Evolutionary conservation across 73 alveolate genomes (phyloP).

Genomic region (Paramecium biaurelia): DNA sequence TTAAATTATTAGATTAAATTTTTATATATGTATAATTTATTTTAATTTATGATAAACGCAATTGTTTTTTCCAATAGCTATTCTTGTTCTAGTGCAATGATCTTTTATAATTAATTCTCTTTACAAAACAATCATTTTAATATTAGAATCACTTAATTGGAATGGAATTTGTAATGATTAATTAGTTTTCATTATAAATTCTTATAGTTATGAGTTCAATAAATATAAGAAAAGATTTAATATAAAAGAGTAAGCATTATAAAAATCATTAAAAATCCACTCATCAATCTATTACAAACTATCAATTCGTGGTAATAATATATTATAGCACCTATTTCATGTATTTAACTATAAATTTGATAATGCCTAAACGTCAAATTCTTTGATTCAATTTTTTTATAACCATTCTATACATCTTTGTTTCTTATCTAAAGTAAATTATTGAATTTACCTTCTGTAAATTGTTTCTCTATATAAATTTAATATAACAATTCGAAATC

Average conservation of each 20-base stretch:
- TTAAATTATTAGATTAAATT: neutral
- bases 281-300: neutral
- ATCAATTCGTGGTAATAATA: neutral
- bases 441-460: neutral
- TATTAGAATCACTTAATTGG: neutral
- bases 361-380: neutral
- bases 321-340: too few relatives aligned
- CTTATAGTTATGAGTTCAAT: neutral
- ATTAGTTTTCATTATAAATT: neutral
- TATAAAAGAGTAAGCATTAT: neutral
- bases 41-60: neutral
- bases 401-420: slow-evolving; percentile 14
- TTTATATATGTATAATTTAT: neutral
- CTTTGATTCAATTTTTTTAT: neutral
- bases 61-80: neutral
- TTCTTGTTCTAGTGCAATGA: neutral
- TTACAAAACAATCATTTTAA: neutral
- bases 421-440: neutral
- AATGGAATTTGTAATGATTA: neutral
- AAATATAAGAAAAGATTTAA: neutral
- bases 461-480: neutral
- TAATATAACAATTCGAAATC: neutral
- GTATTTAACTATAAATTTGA: neutral
- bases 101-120: neutral
- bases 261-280: neutral